These are phyloP conservation scores for Agapanthus africanus DNA, from an alignment of 106 monocot species.

Conservation along the genomic window DNA sequence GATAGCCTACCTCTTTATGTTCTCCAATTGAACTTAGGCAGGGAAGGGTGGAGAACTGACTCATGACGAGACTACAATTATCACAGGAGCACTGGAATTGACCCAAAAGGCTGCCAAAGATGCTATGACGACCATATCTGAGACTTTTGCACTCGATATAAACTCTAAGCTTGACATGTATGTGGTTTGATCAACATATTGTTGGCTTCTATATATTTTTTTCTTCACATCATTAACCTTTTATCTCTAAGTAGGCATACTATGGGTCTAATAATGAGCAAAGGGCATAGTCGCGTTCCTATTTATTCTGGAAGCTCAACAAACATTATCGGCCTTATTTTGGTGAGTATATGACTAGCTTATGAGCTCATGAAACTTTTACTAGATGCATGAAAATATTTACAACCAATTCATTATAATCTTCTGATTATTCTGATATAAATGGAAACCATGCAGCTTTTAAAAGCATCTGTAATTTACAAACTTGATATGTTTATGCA, in stretches of 20 bases:
- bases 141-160: constrained; percentile 92
- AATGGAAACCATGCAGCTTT: not conserved
- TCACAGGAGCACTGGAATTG: constrained; percentile 91
- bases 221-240: not conserved
- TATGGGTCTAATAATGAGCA: constrained; percentile 76
- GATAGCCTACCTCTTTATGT: not conserved
- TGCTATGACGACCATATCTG: constrained; percentile 84
- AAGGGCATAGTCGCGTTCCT: constrained; percentile 69
- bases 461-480: not conserved
- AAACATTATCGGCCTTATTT: constrained; percentile 97
- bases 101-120: constrained; percentile 88
- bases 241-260: constrained; percentile 49
- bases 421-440: not conserved
- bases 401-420: not conserved
- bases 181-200: constrained; percentile 10
- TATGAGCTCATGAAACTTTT: not conserved
- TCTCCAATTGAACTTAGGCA: constrained; percentile 37
- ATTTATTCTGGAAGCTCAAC: constrained; percentile 79
- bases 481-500: not conserved
- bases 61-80: constrained; percentile 98
- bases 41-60: constrained; percentile 99
- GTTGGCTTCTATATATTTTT: not conserved
- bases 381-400: too few relatives aligned
- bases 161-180: constrained; percentile 92
- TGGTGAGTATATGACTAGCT: constrained; percentile 38